phyloP scores from a whole-genome alignment of 352 stramenopile genomes.

The Pythium apleroticum region DNA sequence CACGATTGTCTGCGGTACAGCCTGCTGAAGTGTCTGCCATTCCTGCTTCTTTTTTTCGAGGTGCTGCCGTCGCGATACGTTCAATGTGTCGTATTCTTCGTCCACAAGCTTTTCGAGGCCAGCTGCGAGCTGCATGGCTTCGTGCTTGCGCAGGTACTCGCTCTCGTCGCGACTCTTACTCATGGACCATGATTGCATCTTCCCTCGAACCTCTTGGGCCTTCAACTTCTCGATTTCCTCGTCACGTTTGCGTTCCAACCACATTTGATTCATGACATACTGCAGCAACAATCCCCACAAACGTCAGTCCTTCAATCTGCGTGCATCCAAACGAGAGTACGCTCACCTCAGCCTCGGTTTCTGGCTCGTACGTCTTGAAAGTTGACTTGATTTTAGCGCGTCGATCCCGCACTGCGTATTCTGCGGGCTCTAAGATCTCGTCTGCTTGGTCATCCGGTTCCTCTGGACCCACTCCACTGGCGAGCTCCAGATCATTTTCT shows the following conservation, averaged over 20 bases:
- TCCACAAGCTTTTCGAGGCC: slow-evolving; percentile 39
- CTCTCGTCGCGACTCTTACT: slow-evolving; percentile 67
- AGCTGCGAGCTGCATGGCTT: slow-evolving; percentile 55
- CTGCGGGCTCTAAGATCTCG: slow-evolving; percentile 7
- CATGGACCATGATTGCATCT: slow-evolving; percentile 58
- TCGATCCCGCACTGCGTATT: slow-evolving; percentile 25
- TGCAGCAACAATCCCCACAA: slow-evolving; percentile 16
- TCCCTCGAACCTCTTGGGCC: slow-evolving; percentile 45
- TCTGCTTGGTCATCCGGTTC: neutral
- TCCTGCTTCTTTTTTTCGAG: slow-evolving; percentile 24
- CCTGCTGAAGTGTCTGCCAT: slow-evolving; percentile 21
- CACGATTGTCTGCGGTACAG: neutral
- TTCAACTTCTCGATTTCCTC: slow-evolving; percentile 47
- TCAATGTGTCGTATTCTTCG: slow-evolving; percentile 20
- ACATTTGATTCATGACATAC: slow-evolving; percentile 72
- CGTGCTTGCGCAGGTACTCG: slow-evolving; percentile 61
- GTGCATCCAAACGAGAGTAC: neutral
- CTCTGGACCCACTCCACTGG: neutral
- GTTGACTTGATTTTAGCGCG: slow-evolving; percentile 44
- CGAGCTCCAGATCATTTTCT: slow-evolving; percentile 21
- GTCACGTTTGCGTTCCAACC: slow-evolving; percentile 51
- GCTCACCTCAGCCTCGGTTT: slow-evolving; percentile 63
- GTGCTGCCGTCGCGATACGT: slow-evolving; percentile 4
- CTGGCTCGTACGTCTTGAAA: slow-evolving; percentile 56
- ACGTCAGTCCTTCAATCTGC: neutral